phyloP scores from a whole-genome alignment of 2,329 filamentous ascomycete species.

The Exophiala phaeomuriformis region DNA sequence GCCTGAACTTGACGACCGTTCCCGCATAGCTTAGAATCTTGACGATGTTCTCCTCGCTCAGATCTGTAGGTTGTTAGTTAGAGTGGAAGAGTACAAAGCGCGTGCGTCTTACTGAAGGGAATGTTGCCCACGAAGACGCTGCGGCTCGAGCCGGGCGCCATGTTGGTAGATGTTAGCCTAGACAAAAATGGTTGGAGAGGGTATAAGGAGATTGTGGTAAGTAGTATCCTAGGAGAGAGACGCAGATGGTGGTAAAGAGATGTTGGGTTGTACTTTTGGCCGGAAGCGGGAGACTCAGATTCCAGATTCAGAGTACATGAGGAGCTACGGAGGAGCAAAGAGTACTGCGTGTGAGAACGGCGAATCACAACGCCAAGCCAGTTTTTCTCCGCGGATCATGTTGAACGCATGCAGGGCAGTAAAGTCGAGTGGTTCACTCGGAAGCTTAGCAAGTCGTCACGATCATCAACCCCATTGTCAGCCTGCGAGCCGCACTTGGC shows the following conservation, averaged over 20 bases:
- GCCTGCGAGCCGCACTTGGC: neutral
- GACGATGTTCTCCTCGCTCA: slow-evolving; percentile 92
- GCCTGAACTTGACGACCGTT: slow-evolving; percentile 81
- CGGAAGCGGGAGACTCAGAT: too few species aligned
- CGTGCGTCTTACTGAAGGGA: slow-evolving; percentile 63
- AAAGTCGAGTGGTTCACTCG: neutral
- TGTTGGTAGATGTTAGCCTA: slow-evolving; percentile 23
- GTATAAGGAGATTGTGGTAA: too few species aligned
- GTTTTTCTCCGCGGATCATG: neutral
- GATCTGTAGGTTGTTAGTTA: slow-evolving; percentile 50
- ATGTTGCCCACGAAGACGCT: slow-evolving; percentile 48
- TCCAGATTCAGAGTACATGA: neutral
- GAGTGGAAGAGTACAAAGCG: slow-evolving; percentile 1
- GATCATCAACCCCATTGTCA: neutral
- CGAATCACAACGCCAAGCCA: neutral
- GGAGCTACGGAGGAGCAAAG: neutral
- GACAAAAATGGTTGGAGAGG: too few species aligned
- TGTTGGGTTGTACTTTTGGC: too few species aligned
- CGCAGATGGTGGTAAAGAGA: too few species aligned
- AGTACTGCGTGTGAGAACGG: neutral
- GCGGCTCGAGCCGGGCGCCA: slow-evolving; percentile 40
- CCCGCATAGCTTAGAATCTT: slow-evolving; percentile 88
- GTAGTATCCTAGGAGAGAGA: too few species aligned
- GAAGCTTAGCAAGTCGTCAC: neutral
- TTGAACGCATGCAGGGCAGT: neutral